Base-by-base conservation (phyloP, 768 basidiomycete species). In the Suillus americanus region DNA sequence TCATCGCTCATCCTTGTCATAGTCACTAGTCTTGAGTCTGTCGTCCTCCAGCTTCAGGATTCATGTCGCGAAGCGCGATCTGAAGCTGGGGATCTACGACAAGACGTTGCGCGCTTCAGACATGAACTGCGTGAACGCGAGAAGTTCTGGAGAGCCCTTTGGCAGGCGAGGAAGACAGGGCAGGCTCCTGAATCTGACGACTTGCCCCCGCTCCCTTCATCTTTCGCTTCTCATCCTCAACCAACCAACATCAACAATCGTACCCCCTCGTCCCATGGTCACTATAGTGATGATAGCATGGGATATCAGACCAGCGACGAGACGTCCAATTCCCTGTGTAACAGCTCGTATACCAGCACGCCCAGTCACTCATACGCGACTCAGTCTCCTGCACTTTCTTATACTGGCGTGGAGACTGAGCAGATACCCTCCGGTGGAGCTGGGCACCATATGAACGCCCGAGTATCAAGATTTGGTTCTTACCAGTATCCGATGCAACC, bases 11-110 rank as follows among this genome's bases (percentile, higher is more conserved):
- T 70, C 66, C 56, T 56, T 73, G 55, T 59, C 50, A 41, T 59
- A 90, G 92, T 94, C 68, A 93, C 90, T 28, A 93, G 87, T 71
- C 81, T 94, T 61, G 92, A 94, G 75, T 86, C 86, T n/a, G 91
- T 94, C 60, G 91, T 95, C 62, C 76, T 92, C 30, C 89, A 91
- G 67, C 84, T 95, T 43, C 92, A 95, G 71, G 92, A 92, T 63
- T 90, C 91, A 12, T 89, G 88, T 73, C 83, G 89, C 66, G 88
- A 90, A 67, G 80, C 88, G 56, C 85, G 86, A 62, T 77, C 80
- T 59, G 89, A 92, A 68, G 79, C 81, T 43, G 74, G 78, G n/a
- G 87, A 88, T 43, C 80, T 91, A 68, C 83, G 82, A 59, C 85
- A 87, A 69, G 88, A 93, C 67, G 90, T 88, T 68, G 75, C 76